phyloP scores from a whole-genome alignment of 2,329 filamentous ascomycete species.

The Arthrobotrys conoides region DNA sequence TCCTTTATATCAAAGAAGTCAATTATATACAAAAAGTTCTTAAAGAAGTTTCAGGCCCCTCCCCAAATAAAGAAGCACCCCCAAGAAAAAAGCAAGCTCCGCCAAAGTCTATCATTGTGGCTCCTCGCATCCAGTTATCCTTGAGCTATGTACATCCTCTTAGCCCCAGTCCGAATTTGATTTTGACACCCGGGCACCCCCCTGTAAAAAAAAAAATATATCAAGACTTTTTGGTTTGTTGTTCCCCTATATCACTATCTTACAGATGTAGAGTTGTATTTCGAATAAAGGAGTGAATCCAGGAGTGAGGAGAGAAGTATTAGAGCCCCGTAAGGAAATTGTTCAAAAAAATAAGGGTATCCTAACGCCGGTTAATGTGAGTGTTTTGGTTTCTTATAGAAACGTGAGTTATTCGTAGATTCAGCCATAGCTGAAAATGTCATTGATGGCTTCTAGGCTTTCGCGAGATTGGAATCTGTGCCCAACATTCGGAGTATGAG shows the following conservation, averaged over 20 bases:
- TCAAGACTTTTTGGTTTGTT: conserved; percentile 28
- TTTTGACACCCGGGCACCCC: conserved; percentile 8
- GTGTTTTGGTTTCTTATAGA: conserved; percentile 24
- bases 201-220: conserved; percentile 21
- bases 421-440: neutral
- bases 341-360: conserved; percentile 39
- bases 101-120: conserved; percentile 27
- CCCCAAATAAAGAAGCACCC: conserved; percentile 8
- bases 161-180: neutral
- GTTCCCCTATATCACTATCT: conserved; percentile 25
- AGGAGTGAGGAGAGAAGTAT: conserved; percentile 57
- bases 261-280: conserved; percentile 51
- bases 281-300: conserved; percentile 28
- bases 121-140: neutral
- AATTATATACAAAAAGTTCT: conserved; percentile 46
- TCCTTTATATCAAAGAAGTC: conserved; percentile 5
- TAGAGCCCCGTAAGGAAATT: conserved; percentile 22
- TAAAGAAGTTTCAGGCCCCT: neutral
- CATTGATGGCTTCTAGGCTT: conserved; percentile 15
- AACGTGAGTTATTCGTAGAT: conserved; percentile 28
- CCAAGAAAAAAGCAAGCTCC: conserved; percentile 17
- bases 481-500: conserved; percentile 59
- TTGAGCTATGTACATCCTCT: conserved; percentile 37
- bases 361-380: conserved; percentile 54
- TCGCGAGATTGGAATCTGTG: conserved; percentile 51